Evolutionary conservation across 495 filamentous ascomycete genomes (phyloP), one percentile per base, ranked within the genome.

Genomic region (Trichoderma gamsii): DNA sequence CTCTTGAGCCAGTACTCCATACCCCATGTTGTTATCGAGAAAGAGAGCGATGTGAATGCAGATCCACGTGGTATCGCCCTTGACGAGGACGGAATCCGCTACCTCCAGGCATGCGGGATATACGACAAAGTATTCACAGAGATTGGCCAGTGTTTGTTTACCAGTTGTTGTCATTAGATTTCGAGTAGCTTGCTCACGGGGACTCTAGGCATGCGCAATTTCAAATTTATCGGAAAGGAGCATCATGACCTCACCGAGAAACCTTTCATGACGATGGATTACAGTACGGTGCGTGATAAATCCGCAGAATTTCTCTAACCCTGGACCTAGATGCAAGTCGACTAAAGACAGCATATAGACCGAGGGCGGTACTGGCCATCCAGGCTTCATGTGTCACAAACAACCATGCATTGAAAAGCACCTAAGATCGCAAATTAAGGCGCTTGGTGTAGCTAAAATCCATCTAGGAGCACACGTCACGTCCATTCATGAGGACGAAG

Each of bases 401-500:
- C 52, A 29, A n/a, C 52, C 52, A 29, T 29, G n/a, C 21, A 21
- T 61, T 5, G 52, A 61, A 8, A 29, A 23, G 52, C 52, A 61
- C 21, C n/a, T 23, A 11, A 61, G 52, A 21, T 29, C 52, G 12
- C 52, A 23, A 13, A 61, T 61, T 2, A 29, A 11, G n/a, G 21
- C 52, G 52, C 7, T 61, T 16, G 41, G 41, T 44, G 41, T 44
- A 2, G 41, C 41, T 7, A 6, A 44, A 44, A 7, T 44, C 11
- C 41, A 44, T 44, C 41, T 44, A 6, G 41, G 41, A 44, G 41
- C 41, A 44, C 9, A 44, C 9, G 41, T 44, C 41, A 61, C 52
- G 11, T 61, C 43, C 25, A n/a, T 66, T 69, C 13, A 67, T 49
- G 67, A 73, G 71, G 49, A 73, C 70, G 56, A 73, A 64, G 25